phyloP scores from a whole-genome alignment of 1,284 basidiomycete species.

The Amylostereum areolatum region DNA sequence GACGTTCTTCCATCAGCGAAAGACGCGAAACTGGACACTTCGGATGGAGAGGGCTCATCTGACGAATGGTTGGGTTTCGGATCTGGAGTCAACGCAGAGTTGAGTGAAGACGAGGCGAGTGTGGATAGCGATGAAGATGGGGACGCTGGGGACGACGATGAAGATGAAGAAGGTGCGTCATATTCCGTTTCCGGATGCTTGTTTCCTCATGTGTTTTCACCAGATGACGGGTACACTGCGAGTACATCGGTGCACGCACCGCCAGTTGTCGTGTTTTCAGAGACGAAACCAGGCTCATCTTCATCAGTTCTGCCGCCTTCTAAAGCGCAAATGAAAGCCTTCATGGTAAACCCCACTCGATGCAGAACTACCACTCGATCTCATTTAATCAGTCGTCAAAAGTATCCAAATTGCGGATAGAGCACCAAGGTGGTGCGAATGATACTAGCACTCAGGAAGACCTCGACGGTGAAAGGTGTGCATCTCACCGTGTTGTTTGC shows the following conservation, averaged over 20 bases:
- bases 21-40: constrained; percentile 1
- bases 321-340: constrained; percentile 51
- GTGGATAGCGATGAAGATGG: constrained; percentile 11
- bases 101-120: constrained; percentile 23
- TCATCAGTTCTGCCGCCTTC: constrained; percentile 16
- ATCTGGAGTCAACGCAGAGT: constrained; percentile 17
- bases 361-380: not conserved
- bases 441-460: constrained; percentile 28
- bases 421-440: constrained; percentile 7
- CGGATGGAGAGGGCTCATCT: constrained; percentile 1
- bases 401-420: constrained; percentile 50
- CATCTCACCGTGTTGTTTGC: no score
- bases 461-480: constrained; percentile 37
- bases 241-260: constrained; percentile 23
- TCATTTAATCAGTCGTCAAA: constrained; percentile 61
- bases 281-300: constrained; percentile 22
- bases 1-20: not conserved
- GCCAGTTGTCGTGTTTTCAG: constrained; percentile 55
- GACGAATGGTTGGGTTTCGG: no score
- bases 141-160: constrained; percentile 15
- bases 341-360: constrained; percentile 53
- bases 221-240: constrained; percentile 36
- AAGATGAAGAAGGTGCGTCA: constrained; percentile 1
- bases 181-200: not conserved
- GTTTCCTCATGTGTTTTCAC: not conserved